These are phyloP conservation scores for Penicillium macrosclerotiorum DNA, from an alignment of 495 filamentous ascomycete species.

Conservation along the genomic window DNA sequence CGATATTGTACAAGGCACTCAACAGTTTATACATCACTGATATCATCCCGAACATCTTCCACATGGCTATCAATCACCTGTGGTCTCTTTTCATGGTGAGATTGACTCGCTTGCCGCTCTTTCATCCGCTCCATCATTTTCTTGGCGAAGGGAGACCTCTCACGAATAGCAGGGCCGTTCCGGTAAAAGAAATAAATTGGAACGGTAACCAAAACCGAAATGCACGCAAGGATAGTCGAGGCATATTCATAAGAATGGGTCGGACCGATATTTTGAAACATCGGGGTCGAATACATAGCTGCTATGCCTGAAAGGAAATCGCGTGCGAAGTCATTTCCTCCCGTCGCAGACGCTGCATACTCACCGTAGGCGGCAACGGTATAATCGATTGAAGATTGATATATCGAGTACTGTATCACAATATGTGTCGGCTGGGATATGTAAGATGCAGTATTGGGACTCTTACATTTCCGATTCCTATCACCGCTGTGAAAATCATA, in stretches of 20 bases:
- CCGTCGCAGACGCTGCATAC: constrained; percentile 73
- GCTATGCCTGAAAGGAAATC: constrained; percentile 45
- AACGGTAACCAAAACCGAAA: constrained; percentile 42
- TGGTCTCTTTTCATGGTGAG: no score
- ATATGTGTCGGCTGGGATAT: no score
- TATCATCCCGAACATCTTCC: no score
- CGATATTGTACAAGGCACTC: no score
- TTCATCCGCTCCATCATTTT: no score
- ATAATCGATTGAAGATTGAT: constrained; percentile 76
- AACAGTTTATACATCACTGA: no score
- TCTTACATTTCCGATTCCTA: constrained; percentile 65
- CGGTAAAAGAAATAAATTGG: constrained; percentile 53
- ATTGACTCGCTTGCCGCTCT: no score
- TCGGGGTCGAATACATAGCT: constrained; percentile 45
- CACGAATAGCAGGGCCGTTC: constrained; percentile 47
- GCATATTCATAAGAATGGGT: constrained; percentile 38
- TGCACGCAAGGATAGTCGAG: constrained; percentile 40
- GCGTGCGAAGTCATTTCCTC: constrained; percentile 56
- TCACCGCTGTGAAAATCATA: constrained; percentile 56
- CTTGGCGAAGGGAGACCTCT: constrained; percentile 45
- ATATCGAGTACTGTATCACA: constrained; percentile 67
- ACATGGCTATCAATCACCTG: no score
- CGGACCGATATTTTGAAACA: constrained; percentile 35
- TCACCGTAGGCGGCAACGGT: constrained; percentile 75
- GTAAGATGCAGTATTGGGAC: no score